These are phyloP conservation scores for Ephemerocybe angulata DNA, from an alignment of 768 basidiomycete species.

Conservation along the genomic window DNA sequence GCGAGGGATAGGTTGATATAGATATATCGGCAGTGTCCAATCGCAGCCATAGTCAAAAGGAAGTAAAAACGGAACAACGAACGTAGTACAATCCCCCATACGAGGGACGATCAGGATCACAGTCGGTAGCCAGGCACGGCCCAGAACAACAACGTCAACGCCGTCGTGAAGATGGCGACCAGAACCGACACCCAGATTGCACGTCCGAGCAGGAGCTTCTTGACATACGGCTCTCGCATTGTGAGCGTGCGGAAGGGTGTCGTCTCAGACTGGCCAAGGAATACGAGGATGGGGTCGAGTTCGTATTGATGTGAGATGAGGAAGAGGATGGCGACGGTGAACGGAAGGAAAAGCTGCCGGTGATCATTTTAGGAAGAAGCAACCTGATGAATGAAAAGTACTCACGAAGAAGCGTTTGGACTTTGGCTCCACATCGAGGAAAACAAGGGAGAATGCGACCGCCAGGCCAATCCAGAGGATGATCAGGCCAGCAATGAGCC, in stretches of 20 bases:
- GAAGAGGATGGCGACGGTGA: slow-evolving; percentile 83
- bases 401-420: slow-evolving; percentile 92
- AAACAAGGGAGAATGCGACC: slow-evolving; percentile 85
- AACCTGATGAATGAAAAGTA: slow-evolving; percentile 19
- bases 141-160: slow-evolving; percentile 90
- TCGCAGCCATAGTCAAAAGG: too few relatives aligned
- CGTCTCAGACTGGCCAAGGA: slow-evolving; percentile 91
- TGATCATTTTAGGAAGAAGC: slow-evolving; percentile 10
- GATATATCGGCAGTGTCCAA: too few relatives aligned
- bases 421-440: slow-evolving; percentile 90
- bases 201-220: slow-evolving; percentile 82
- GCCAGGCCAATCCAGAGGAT: slow-evolving; percentile 95
- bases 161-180: slow-evolving; percentile 71
- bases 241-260: slow-evolving; percentile 93
- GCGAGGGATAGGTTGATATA: too few relatives aligned
- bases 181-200: slow-evolving; percentile 88
- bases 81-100: too few relatives aligned
- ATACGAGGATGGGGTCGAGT: slow-evolving; percentile 92
- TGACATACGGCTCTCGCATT: slow-evolving; percentile 92
- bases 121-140: slow-evolving; percentile 93
- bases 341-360: slow-evolving; percentile 87
- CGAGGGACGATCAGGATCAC: too few relatives aligned
- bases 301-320: slow-evolving; percentile 96
- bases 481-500: slow-evolving; percentile 81
- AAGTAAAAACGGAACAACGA: background rate